A percentile compares a stretch with the other conserved stretches of the same genome.
Evolutionary conservation across 768 basidiomycete genomes (phyloP).

Genomic region (Hemileccinum impolitum): DNA sequence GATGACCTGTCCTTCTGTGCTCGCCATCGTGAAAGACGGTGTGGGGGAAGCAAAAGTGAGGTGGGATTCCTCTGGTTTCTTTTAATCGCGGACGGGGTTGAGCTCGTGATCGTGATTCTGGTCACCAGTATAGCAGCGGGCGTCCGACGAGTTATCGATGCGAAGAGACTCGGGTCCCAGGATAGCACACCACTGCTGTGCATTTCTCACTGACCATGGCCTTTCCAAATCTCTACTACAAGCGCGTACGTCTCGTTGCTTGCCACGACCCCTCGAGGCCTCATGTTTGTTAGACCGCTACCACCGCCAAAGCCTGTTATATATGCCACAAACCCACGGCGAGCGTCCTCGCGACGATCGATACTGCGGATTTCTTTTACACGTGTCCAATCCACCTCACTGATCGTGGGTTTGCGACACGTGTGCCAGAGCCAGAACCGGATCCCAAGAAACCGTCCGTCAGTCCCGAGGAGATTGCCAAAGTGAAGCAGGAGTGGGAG

Average conservation of each 20-base stretch:
- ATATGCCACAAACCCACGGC: constrained; percentile 78
- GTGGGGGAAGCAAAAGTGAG: constrained; percentile 16
- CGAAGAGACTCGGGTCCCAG: too few species aligned
- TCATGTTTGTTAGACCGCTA: constrained; percentile 54
- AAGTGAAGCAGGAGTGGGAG: constrained; percentile 78
- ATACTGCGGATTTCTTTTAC: constrained; percentile 84
- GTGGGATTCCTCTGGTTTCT: constrained; percentile 4
- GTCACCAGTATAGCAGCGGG: too few species aligned
- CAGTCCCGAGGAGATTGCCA: constrained; percentile 71
- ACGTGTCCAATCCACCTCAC: constrained; percentile 76
- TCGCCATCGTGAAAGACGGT: constrained; percentile 50
- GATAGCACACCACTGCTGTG: too few species aligned
- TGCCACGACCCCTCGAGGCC: neutral
- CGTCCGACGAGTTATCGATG: neutral
- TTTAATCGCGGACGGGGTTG: neutral
- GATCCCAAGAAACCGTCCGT: constrained; percentile 32
- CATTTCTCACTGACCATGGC: constrained; percentile 46
- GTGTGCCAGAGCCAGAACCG: constrained; percentile 42
- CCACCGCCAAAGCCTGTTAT: constrained; percentile 74
- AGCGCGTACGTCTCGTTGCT: constrained; percentile 56
- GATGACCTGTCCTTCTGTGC: constrained; percentile 73
- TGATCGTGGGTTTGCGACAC: constrained; percentile 72
- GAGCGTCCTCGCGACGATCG: constrained; percentile 80
- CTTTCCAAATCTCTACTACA: constrained; percentile 85
- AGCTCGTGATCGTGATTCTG: too few species aligned